A percentile compares a stretch with the other conserved stretches of the same genome.
These are phyloP conservation scores for Candida boidinii DNA, from an alignment of 805 yeast species.

Conservation along the genomic window DNA sequence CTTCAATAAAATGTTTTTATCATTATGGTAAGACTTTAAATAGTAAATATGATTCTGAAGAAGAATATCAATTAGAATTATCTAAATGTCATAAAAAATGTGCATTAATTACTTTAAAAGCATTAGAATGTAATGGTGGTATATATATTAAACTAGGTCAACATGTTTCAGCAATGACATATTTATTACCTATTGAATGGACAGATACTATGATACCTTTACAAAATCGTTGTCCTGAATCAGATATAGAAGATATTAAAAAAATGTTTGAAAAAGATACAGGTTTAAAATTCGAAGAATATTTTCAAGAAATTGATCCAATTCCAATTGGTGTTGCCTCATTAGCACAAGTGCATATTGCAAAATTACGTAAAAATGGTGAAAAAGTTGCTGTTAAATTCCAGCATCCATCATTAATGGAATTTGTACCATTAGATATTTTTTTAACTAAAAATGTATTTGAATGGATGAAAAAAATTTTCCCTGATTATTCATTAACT, in stretches of 20 bases:
- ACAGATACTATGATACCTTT: constrained; percentile 88
- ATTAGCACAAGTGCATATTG: constrained; percentile 90
- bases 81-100: constrained; percentile 63
- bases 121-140: constrained; percentile 84
- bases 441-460: constrained; percentile 71
- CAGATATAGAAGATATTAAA: constrained; percentile 61
- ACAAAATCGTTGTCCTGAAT: constrained; percentile 83
- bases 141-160: constrained; percentile 92
- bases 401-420: constrained; percentile 83
- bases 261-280: constrained; percentile 62
- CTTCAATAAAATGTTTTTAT: constrained; percentile 66
- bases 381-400: constrained; percentile 82
- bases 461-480: constrained; percentile 59
- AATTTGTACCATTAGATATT: constrained; percentile 88
- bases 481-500: constrained; percentile 87
- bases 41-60: constrained; percentile 28
- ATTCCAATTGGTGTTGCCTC: constrained; percentile 93
- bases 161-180: constrained; percentile 87
- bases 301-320: constrained; percentile 58
- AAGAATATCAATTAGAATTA: constrained; percentile 44
- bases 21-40: constrained; percentile 55
- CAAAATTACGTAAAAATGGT: constrained; percentile 47
- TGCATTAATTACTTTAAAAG: constrained; percentile 69
- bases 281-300: constrained; percentile 48
- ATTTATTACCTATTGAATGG: constrained; percentile 89